phyloP scores from a whole-genome alignment of 768 basidiomycete species.

The Auriculariales sp. region DNA sequence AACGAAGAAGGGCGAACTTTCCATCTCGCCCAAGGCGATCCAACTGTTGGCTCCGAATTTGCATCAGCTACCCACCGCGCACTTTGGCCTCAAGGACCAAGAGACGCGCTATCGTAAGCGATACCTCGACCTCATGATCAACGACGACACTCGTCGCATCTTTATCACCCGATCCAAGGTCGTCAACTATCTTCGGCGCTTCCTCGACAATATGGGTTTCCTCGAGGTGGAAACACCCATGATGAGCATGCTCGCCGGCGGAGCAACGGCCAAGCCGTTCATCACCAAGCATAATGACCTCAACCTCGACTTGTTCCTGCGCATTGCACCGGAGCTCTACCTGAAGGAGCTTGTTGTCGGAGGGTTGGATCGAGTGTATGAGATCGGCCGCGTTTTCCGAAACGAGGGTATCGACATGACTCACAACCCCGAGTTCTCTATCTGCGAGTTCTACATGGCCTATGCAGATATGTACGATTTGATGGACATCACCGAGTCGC shows the following conservation, averaged over 20 bases:
- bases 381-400: constrained; percentile 94
- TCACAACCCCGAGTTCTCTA: constrained; percentile 98
- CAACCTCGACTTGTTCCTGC: constrained; percentile 88
- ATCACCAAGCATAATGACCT: constrained; percentile 98
- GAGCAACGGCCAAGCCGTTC: constrained; percentile 98
- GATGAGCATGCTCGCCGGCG: constrained; percentile 91
- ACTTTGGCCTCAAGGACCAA: constrained; percentile 93
- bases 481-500: constrained; percentile 90
- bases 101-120: constrained; percentile 97
- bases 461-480: constrained; percentile 98
- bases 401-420: constrained; percentile 99
- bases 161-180: constrained; percentile 84
- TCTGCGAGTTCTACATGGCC: constrained; percentile 99
- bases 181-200: constrained; percentile 86
- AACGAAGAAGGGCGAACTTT: constrained; percentile 91
- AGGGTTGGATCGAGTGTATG: constrained; percentile 93
- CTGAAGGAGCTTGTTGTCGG: constrained; percentile 96
- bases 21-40: constrained; percentile 69
- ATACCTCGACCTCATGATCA: constrained; percentile 95
- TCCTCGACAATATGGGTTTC: constrained; percentile 82
- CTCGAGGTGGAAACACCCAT: constrained; percentile 99
- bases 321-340: constrained; percentile 94
- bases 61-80: constrained; percentile 84
- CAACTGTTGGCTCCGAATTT: constrained; percentile 88
- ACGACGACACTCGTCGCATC: constrained; percentile 73